A percentile compares a stretch with the other conserved stretches of the same genome.
phyloP scores from a whole-genome alignment of 1,284 basidiomycete genomes.

The Mixia osmundae region DNA sequence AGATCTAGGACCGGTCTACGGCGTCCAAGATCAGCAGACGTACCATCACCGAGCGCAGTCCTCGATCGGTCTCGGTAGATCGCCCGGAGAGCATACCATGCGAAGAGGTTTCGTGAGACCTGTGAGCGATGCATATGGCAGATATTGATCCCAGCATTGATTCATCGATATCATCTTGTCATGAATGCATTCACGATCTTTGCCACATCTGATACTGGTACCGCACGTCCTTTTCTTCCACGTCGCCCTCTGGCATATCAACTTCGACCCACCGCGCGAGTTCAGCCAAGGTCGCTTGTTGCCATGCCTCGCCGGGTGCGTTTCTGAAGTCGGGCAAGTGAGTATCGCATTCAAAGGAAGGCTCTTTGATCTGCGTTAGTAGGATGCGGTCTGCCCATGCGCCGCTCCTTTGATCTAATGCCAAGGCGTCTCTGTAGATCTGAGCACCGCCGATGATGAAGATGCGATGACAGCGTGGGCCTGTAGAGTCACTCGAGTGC shows the following conservation, averaged over 20 bases:
- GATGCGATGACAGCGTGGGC: conserved; percentile 8
- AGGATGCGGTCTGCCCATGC: conserved; percentile 40
- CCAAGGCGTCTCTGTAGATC: conserved; percentile 48
- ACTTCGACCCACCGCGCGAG: conserved; percentile 52
- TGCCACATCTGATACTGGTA: conserved; percentile 90
- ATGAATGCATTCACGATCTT: conserved; percentile 16
- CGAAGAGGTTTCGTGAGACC: too few relatives aligned
- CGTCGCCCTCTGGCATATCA: conserved; percentile 43
- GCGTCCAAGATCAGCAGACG: too few relatives aligned
- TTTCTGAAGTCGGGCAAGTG: conserved; percentile 45
- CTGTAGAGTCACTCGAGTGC: not conserved
- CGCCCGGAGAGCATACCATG: too few relatives aligned
- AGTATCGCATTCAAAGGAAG: conserved; percentile 58
- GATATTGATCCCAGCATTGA: too few relatives aligned
- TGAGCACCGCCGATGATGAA: conserved; percentile 84
- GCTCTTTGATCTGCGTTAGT: conserved; percentile 56
- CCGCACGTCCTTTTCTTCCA: conserved; percentile 52
- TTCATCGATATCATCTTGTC: too few relatives aligned
- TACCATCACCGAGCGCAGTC: too few relatives aligned
- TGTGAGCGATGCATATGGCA: too few relatives aligned
- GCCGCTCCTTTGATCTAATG: conserved; percentile 8
- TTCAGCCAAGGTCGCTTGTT: conserved; percentile 34
- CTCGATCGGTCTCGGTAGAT: too few relatives aligned
- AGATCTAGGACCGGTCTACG: too few relatives aligned
- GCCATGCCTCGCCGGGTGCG: conserved; percentile 33